Evolutionary conservation across 805 yeast genomes (phyloP).

Genomic region (Blastobotrys americana): DNA sequence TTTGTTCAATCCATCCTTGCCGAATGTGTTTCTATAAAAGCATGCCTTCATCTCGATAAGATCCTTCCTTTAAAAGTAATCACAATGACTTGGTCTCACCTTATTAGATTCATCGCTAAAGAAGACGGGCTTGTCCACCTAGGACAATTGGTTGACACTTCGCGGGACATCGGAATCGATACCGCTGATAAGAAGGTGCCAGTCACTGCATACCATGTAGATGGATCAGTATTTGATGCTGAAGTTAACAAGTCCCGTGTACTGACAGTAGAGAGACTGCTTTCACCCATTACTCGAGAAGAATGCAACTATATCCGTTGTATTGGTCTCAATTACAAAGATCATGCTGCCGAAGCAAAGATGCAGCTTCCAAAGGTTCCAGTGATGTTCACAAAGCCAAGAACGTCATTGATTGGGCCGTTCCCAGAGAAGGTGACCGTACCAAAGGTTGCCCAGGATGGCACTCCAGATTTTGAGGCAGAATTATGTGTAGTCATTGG

Average conservation of each 20-base stretch:
- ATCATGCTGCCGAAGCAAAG: constrained; percentile 34
- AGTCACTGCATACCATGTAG: constrained; percentile 8
- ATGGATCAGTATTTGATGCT: constrained; percentile 7
- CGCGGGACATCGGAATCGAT: constrained; percentile 9
- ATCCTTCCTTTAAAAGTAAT: no score
- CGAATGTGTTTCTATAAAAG: no score
- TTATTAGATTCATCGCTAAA: constrained; percentile 10
- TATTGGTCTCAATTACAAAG: constrained; percentile 43
- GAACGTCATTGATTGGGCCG: constrained; percentile 35
- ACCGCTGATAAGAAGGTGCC: constrained; percentile 1
- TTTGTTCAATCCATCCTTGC: no score
- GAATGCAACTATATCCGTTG: constrained; percentile 28
- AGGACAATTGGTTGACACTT: constrained; percentile 10
- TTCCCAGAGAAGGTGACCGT: constrained; percentile 33
- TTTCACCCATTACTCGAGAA: constrained; percentile 9
- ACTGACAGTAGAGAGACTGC: constrained; percentile 6
- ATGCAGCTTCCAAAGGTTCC: constrained; percentile 40
- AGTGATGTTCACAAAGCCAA: constrained; percentile 41
- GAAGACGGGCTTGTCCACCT: constrained; percentile 9
- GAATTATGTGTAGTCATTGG: constrained; percentile 47
- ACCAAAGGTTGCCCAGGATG: constrained; percentile 23
- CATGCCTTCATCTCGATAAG: no score
- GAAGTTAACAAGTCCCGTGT: not conserved
- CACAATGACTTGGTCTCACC: constrained; percentile 7
- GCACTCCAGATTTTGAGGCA: constrained; percentile 40